phyloP scores from a whole-genome alignment of 257 asterid genomes.

The Henckelia pumila region DNA sequence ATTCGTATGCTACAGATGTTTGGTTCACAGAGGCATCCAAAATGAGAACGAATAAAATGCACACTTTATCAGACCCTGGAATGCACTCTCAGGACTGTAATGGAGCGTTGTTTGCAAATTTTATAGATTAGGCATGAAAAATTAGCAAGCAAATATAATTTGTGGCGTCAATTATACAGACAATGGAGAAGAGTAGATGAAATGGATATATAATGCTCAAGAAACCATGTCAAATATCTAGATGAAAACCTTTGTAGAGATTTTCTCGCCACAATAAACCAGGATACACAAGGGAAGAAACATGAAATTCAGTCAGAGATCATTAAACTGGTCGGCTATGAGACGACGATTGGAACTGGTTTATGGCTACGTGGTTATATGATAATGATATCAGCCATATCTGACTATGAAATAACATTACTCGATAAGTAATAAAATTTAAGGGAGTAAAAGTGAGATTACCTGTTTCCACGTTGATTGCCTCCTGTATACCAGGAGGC shows the following conservation, averaged over 20 bases:
- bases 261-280: neutral
- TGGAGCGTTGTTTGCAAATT: neutral
- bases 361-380: neutral
- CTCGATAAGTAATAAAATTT: neutral
- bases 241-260: neutral
- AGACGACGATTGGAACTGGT: neutral
- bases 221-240: neutral
- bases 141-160: too few species aligned
- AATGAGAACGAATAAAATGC: neutral
- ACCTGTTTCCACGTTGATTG: constrained; percentile 72
- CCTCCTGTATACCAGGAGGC: constrained; percentile 78
- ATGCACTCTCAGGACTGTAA: neutral
- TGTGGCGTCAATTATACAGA: neutral
- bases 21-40: neutral
- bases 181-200: neutral
- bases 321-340: neutral
- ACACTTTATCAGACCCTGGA: neutral
- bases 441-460: constrained; percentile 21
- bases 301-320: neutral
- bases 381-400: too few species aligned
- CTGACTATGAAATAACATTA: neutral
- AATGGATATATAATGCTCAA: neutral
- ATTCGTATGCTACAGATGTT: neutral
- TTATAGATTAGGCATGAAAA: neutral
- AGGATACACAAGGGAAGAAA: neutral